A percentile compares a stretch with the other conserved stretches of the same genome.
These are phyloP conservation scores for Aspergillus cejpii DNA, from an alignment of 2,329 filamentous ascomycete species.

Conservation along the genomic window DNA sequence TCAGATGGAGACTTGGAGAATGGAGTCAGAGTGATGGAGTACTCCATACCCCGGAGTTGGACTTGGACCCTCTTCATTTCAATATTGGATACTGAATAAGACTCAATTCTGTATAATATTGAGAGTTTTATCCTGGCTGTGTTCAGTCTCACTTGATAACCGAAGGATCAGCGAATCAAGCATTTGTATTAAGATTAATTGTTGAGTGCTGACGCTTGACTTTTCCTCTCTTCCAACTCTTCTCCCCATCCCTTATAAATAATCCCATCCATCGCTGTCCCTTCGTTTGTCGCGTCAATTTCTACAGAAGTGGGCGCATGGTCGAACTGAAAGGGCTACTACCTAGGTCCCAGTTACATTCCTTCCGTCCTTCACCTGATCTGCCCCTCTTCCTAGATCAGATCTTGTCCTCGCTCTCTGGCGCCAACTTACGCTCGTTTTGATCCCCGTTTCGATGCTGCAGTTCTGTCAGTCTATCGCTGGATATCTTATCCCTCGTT, in stretches of 20 bases:
- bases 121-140: conserved; percentile 1
- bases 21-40: neutral
- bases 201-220: neutral
- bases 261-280: neutral
- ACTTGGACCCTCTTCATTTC: neutral
- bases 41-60: neutral
- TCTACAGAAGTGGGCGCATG: too few relatives aligned
- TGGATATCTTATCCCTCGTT: neutral
- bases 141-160: neutral
- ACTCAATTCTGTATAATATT: too few relatives aligned
- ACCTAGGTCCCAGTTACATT: neutral
- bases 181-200: neutral
- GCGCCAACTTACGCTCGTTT: neutral
- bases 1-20: too few relatives aligned
- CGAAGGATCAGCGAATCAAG: neutral
- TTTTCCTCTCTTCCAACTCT: neutral
- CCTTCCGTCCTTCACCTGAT: neutral
- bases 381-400: neutral
- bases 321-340: too few relatives aligned
- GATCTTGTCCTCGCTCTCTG: neutral
- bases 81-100: neutral
- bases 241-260: neutral
- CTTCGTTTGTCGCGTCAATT: too few relatives aligned
- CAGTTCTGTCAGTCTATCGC: neutral
- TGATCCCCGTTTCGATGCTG: conserved; percentile 1